phyloP scores from a whole-genome alignment of 2,329 filamentous ascomycete genomes.

The Cryphonectria carpinicola region DNA sequence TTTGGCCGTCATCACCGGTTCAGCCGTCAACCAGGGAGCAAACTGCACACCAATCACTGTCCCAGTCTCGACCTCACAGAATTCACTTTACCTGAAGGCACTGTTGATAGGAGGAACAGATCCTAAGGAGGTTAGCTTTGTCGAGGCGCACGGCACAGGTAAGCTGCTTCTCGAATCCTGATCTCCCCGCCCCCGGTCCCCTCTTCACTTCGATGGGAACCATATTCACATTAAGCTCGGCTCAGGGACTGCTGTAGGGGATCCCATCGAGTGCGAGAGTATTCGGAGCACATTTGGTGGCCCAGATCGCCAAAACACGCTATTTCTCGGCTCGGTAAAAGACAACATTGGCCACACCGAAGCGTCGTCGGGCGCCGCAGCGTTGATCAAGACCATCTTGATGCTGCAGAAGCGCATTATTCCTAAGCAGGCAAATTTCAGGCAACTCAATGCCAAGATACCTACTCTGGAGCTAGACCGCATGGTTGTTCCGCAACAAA shows the following conservation, averaged over 20 bases:
- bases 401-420: conserved; percentile 38
- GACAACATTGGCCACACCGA: conserved; percentile 36
- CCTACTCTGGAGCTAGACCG: conserved; percentile 25
- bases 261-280: conserved; percentile 39
- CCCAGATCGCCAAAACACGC: background rate
- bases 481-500: conserved; percentile 31
- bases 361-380: conserved; percentile 37
- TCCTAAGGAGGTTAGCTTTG: conserved; percentile 36
- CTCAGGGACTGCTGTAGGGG: conserved; percentile 47
- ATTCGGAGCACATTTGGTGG: conserved; percentile 36
- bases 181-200: no score
- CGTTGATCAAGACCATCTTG: conserved; percentile 39
- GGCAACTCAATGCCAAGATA: conserved; percentile 37
- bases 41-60: conserved; percentile 37
- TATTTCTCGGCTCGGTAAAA: conserved; percentile 15
- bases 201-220: no score
- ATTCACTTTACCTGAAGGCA: conserved; percentile 36
- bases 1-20: conserved; percentile 45
- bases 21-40: conserved; percentile 41
- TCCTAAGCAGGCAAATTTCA: conserved; percentile 35
- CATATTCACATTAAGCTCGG: conserved; percentile 30
- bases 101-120: conserved; percentile 32
- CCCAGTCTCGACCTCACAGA: conserved; percentile 34
- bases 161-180: conserved; percentile 26
- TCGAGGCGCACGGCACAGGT: conserved; percentile 45